phyloP scores from a whole-genome alignment of 306 rosid species.

The Lupinus albus region DNA sequence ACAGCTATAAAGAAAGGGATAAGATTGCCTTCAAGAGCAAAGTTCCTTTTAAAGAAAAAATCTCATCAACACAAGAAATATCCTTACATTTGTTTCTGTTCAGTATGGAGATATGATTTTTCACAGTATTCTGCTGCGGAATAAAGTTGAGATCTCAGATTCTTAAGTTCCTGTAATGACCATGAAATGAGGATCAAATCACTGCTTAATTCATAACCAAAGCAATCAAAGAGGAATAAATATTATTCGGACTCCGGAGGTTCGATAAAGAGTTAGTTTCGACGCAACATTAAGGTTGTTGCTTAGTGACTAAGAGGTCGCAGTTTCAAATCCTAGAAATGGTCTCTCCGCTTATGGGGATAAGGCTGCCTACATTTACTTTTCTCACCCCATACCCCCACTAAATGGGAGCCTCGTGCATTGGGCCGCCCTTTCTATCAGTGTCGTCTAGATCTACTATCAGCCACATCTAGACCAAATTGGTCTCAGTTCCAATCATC shows the following conservation, averaged over 20 bases:
- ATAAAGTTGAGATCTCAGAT: conserved; percentile 94
- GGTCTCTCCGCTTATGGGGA: too few species aligned
- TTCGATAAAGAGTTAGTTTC: too few species aligned
- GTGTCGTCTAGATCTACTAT: conserved; percentile 15
- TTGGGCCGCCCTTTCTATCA: too few species aligned
- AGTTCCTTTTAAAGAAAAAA: neutral
- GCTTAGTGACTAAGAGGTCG: too few species aligned
- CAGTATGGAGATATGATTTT: conserved; percentile 82
- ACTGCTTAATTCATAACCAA: conserved; percentile 23
- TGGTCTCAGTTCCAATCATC: conserved; percentile 20
- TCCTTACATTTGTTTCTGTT: conserved; percentile 90
- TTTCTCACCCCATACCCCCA: too few species aligned
- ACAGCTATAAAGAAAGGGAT: neutral
- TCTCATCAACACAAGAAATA: conserved; percentile 29
- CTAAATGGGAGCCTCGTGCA: too few species aligned
- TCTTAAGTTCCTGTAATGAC: conserved; percentile 79
- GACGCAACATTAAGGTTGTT: too few species aligned
- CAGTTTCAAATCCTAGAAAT: too few species aligned
- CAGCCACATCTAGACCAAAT: neutral
- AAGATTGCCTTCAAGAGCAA: conserved; percentile 26
- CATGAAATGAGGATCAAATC: conserved; percentile 35
- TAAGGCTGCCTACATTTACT: too few species aligned
- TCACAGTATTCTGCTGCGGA: conserved; percentile 98
- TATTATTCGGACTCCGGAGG: neutral
- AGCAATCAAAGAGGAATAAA: conserved; percentile 23